Evolutionary conservation across 805 yeast genomes (phyloP), one percentile per base, ranked within the genome.

Genomic region (Starmerella lactis-condensi): DNA sequence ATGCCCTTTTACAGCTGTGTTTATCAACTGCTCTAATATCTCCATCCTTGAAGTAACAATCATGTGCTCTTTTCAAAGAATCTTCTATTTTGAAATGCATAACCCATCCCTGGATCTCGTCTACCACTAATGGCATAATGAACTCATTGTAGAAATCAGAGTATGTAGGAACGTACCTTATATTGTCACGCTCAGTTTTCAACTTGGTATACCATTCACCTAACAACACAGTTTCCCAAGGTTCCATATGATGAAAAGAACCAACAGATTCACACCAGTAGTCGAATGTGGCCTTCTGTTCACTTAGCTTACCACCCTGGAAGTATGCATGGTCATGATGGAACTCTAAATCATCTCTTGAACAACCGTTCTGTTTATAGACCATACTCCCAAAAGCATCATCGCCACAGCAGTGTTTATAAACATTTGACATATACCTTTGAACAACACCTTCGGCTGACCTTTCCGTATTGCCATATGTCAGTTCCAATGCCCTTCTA

Each of bases 381-480:
- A 11, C n/a, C 23, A 21, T 21, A n/a, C n/a, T n/a, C n/a, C n/a
- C n/a, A n/a, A 11, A 21, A 11, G 11, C 23, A 21, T 21, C 23
- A 28, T 56, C 61, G 6, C 61, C 61, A 30, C 58, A 56, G 43
- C 58, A 56, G 22, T 36, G 30, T 4, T 19, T 29, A 2, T 25
- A 20, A 4, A 55, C 39, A 10, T 19, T 26, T 2, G 36, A 36
- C 6, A 46, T 49, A 18, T 37, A 47, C 26, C 37, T 29, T 9
- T 37, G 42, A 5, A 43, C n/a, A 4, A 35, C 11, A 10, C 28
- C 35, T 4, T 29, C 18, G 14, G 26, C n/a, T 11, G 19, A 31
- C 34, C 18, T 35, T 22, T 25, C 32, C 21, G 24, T 33, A 17
- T 17, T 38, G 30, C 45, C 51, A 26, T 51, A 43, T 16, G 48